Base-by-base conservation (phyloP, 441 rosid species). In the Arabidopsis lyrata region DNA sequence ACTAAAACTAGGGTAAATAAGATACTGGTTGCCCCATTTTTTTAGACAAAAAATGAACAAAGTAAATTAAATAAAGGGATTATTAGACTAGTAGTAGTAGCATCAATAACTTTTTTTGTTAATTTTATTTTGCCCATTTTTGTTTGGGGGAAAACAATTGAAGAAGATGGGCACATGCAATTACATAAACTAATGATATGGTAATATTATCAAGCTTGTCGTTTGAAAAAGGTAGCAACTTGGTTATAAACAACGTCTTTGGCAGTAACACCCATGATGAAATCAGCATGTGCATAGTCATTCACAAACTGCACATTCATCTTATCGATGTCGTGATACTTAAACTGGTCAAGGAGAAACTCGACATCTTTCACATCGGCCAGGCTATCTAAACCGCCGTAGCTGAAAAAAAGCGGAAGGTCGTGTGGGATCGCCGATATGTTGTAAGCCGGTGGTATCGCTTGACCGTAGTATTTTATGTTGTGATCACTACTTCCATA, bases 261-360 rank as follows among this genome's bases (percentile, higher is more conserved):
- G 54, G 99, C 99, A 60, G 79, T 89, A n/a, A 79, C 76, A 2
- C 85, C 99, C 98, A 90, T 90, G 22, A 95, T 76, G 86, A 92
- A 95, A 83, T 92, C 97, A 2, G 87, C 97, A 76, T 95, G 99
- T 58, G 88, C 93, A 69, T 89, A 90, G 12, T 88, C 78, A 78
- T 80, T 78, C 48, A 95, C 73, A 68, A 63, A 87, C 76, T 88
- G 96, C 63, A 90, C 79, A 1, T 53, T 61, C 14, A 95, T 82
- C 86, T 87, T 89, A 71, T 82, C 84, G 0, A 14, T 85, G 32
- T 88, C 89, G 20, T 95, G 99, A 60, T 76, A 80, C 90, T 86
- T 91, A 32, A 93, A 80, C 54, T 63, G 49, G 65, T 91, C 92
- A 1, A 95, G 83, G 55, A 91, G 78, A 5, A 32, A 77, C 80